Evolutionary conservation across 768 basidiomycete genomes (phyloP), one percentile per base, ranked within the genome.

Genomic region (Suillus plorans): DNA sequence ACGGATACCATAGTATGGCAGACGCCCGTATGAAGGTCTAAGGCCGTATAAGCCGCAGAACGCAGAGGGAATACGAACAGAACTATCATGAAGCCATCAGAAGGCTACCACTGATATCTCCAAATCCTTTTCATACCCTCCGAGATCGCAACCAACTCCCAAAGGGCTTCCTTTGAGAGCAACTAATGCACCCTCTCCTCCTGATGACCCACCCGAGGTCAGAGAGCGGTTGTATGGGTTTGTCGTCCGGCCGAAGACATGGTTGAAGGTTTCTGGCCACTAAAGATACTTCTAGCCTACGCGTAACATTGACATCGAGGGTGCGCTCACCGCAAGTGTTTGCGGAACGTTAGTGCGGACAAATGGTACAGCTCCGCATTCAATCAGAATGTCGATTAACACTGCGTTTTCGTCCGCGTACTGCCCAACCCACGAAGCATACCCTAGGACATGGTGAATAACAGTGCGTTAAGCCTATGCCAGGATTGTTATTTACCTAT

Each of bases 181-280:
- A 47, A 94, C 69, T 7, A 95, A 81, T 1, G 93, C 91, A 47
- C 90, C 90, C 78, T 95, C 94, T 39, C 94, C 94, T 7, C 94
- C 94, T 3, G 89, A 91, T 0, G 92, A 94, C 2, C 94, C 94
- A 12, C 93, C 93, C 3, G 80, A 78, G 9, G 89, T 92, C 55
- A 92, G 78, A 18, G 81, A 80, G 12, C 89, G 84, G 72, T 94
- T 93, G 72, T 82, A 79, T 0, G 93, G 93, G 70, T 95, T 94
- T 16, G 78, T 70, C 0, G 94, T 95, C 61, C 91, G 81, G 2
- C 93, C 94, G 69, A 90, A 95, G 37, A 94, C 80, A 67, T 87
- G 76, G 70, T 95, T 95, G 78, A 81, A 86, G 0, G 91, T 89
- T 73, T 97, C 94, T 1, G 83, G 80, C 84, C 87, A 91, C 92